A percentile compares a stretch with the other conserved stretches of the same genome.
Evolutionary conservation across 495 filamentous ascomycete genomes (phyloP).

Genomic region (Bathelium albidoporum): DNA sequence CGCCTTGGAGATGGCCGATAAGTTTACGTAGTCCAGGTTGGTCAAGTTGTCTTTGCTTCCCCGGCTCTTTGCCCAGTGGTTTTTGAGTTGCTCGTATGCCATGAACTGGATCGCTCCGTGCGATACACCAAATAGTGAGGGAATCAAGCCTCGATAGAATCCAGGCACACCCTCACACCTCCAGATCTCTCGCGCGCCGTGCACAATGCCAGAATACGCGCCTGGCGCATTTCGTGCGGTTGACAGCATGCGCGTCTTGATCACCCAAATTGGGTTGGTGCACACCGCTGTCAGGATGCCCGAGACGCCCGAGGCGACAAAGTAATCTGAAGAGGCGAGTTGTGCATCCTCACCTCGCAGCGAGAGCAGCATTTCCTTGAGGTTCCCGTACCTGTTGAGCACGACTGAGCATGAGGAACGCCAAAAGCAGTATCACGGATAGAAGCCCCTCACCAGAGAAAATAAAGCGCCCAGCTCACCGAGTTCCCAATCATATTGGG

Average conservation of each 20-base stretch:
- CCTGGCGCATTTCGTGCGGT: constrained; percentile 60
- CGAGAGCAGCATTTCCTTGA: constrained; percentile 39
- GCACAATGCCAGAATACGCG: constrained; percentile 67
- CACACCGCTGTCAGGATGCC: constrained; percentile 61
- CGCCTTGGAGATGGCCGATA: constrained; percentile 75
- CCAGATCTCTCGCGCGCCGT: constrained; percentile 56
- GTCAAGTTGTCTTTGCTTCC: constrained; percentile 37
- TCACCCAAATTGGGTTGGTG: constrained; percentile 97
- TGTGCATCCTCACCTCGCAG: constrained; percentile 12
- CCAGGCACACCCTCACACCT: constrained; percentile 60
- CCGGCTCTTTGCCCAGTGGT: constrained; percentile 37
- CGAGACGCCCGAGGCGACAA: constrained; percentile 66
- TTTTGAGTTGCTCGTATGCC: constrained; percentile 82
- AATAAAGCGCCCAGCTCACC: constrained; percentile 85
- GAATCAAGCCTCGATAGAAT: constrained; percentile 74
- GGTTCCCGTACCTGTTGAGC: constrained; percentile 42
- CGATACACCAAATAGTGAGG: constrained; percentile 79
- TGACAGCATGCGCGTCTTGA: constrained; percentile 96
- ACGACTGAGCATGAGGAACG: background rate
- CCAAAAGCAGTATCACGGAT: too few species aligned
- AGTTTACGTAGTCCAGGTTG: constrained; percentile 64
- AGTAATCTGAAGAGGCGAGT: constrained; percentile 68
- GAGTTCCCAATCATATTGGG: constrained; percentile 90
- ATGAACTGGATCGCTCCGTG: constrained; percentile 95
- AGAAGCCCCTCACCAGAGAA: constrained; percentile 42